These are phyloP conservation scores for Lolium rigidum DNA, from an alignment of 176 grass and related monocot species.

Conservation along the genomic window DNA sequence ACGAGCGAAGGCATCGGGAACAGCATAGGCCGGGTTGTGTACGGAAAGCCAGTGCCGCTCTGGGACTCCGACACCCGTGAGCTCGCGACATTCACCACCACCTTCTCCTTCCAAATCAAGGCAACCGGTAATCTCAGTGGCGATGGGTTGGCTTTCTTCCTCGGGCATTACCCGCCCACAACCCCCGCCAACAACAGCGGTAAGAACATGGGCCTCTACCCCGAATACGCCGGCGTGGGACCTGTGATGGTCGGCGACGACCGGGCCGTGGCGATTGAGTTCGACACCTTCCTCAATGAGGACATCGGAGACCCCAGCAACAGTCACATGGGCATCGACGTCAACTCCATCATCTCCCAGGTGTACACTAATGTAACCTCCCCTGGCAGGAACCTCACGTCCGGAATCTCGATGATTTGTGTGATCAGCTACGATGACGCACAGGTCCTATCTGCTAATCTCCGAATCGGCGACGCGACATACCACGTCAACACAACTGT, in stretches of 20 bases:
- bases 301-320: neutral
- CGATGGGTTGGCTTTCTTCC: conserved; percentile 67
- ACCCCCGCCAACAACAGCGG: neutral
- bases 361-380: neutral
- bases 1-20: neutral
- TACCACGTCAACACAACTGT: neutral
- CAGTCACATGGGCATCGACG: conserved; percentile 27
- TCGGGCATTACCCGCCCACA: conserved; percentile 33
- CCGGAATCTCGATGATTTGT: neutral
- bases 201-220: conserved; percentile 18
- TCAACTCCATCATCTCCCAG: conserved; percentile 2
- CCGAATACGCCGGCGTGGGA: neutral
- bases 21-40: conserved; percentile 30
- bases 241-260: neutral
- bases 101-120: conserved; percentile 51
- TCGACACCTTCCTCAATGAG: neutral
- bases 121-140: neutral
- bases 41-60: conserved; percentile 19
- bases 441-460: neutral
- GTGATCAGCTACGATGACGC: conserved; percentile 32
- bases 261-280: neutral
- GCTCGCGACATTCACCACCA: conserved; percentile 43
- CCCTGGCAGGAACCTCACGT: conserved; percentile 11
- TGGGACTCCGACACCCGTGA: conserved; percentile 37
- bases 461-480: neutral